A percentile compares a stretch with the other conserved stretches of the same genome.
These are phyloP conservation scores for Gleditsia sinensis DNA, from an alignment of 306 rosid species.

Conservation along the genomic window DNA sequence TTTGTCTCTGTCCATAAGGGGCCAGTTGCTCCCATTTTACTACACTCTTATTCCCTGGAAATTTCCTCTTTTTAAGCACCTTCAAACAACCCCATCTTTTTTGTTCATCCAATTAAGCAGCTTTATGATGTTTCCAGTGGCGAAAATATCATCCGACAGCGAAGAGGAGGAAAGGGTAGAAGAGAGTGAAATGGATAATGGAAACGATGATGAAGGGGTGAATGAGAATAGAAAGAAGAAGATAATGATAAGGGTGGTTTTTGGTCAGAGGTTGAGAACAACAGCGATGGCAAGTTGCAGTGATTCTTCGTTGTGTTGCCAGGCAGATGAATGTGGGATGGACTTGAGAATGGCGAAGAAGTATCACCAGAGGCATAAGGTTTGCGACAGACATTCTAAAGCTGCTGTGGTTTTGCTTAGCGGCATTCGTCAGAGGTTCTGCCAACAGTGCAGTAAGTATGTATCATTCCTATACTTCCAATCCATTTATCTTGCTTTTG, in stretches of 20 bases:
- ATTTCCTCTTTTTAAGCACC: not conserved
- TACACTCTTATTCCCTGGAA: not conserved
- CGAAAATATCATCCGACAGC: not conserved
- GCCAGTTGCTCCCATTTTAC: not conserved
- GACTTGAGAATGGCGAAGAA: slow-evolving; percentile 28
- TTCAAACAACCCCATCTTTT: too few species aligned
- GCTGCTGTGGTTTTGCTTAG: slow-evolving; percentile 38
- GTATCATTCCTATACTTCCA: not conserved
- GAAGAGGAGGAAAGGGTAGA: not conserved
- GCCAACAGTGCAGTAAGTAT: slow-evolving; percentile 48
- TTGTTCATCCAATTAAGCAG: not conserved
- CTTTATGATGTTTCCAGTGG: not conserved
- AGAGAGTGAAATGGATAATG: not conserved
- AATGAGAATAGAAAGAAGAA: not conserved
- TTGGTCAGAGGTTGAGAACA: not conserved
- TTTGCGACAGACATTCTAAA: slow-evolving; percentile 41
- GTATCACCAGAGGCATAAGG: slow-evolving; percentile 40
- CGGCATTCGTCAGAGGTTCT: slow-evolving; percentile 45
- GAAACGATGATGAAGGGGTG: not conserved
- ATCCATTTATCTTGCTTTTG: not conserved
- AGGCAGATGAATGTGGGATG: slow-evolving; percentile 39
- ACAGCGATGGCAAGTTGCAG: not conserved
- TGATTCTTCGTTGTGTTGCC: slow-evolving; percentile 26
- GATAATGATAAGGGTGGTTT: slow-evolving; percentile 31
- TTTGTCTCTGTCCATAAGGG: not conserved